phyloP scores from a whole-genome alignment of 2,329 filamentous ascomycete species.

The Shiraia bambusicola region DNA sequence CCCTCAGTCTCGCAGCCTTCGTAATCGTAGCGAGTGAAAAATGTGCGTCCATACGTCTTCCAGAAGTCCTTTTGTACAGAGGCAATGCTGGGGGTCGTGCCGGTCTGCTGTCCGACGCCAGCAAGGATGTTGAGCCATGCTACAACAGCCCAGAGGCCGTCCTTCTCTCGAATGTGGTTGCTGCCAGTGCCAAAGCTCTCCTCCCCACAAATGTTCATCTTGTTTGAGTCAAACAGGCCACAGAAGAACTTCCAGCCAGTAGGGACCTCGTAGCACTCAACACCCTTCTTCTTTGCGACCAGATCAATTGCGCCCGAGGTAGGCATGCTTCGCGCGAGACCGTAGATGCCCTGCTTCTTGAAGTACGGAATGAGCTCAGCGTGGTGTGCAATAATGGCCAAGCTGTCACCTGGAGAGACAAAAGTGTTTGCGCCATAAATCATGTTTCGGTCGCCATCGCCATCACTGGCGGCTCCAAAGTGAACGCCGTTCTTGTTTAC shows the following conservation, averaged over 20 bases:
- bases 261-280: constrained; percentile 92
- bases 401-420: constrained; percentile 93
- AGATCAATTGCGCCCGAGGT: constrained; percentile 94
- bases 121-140: constrained; percentile 99
- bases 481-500: constrained; percentile 91
- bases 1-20: constrained; percentile 91
- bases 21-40: constrained; percentile 99
- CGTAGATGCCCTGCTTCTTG: constrained; percentile 94
- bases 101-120: constrained; percentile 80
- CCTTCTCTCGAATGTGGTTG: constrained; percentile 99
- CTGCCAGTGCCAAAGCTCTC: constrained; percentile 97
- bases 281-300: constrained; percentile 89
- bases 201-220: constrained; percentile 99
- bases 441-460: constrained; percentile 99
- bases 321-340: constrained; percentile 95
- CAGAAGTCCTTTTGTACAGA: constrained; percentile 98
- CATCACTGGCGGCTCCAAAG: constrained; percentile 94
- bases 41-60: constrained; percentile 92
- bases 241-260: constrained; percentile 99
- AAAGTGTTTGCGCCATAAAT: constrained; percentile 97
- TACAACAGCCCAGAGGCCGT: constrained; percentile 94
- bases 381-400: constrained; percentile 97
- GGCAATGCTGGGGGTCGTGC: constrained; percentile 84
- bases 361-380: constrained; percentile 97
- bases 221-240: constrained; percentile 93